phyloP scores from a whole-genome alignment of 805 yeast genomes.

The Candida silvatica region DNA sequence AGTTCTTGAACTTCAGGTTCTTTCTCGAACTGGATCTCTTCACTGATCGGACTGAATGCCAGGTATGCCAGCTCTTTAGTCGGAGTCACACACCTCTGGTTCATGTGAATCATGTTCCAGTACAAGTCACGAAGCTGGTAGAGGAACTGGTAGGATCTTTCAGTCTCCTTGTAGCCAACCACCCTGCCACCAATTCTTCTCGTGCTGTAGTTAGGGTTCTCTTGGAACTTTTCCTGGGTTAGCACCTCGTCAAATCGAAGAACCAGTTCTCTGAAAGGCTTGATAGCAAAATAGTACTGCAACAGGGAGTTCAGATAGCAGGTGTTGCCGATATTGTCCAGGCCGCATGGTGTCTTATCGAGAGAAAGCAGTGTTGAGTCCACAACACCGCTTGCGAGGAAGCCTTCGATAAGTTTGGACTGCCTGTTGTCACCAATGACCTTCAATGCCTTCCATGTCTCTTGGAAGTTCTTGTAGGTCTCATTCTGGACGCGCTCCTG shows the following conservation, averaged over 20 bases:
- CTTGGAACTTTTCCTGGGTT: conserved; percentile 18
- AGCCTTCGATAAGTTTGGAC: conserved; percentile 48
- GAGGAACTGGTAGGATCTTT: conserved; percentile 76
- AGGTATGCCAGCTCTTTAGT: conserved; percentile 77
- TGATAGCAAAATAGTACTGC: conserved; percentile 82
- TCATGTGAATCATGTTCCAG: conserved; percentile 55
- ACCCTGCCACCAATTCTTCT: conserved; percentile 84
- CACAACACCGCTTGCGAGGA: conserved; percentile 51
- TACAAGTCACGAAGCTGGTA: conserved; percentile 65
- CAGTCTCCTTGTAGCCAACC: conserved; percentile 71
- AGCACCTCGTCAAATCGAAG: conserved; percentile 40
- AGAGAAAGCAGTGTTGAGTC: conserved; percentile 53
- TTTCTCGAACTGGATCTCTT: conserved; percentile 55
- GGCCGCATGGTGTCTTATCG: conserved; percentile 80
- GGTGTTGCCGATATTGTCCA: conserved; percentile 92
- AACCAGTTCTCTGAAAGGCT: conserved; percentile 67
- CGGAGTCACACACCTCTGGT: conserved; percentile 65
- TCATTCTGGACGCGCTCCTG: conserved; percentile 35
- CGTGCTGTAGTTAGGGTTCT: conserved; percentile 24
- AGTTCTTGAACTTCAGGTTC: too few species aligned
- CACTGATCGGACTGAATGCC: conserved; percentile 69
- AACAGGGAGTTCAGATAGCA: conserved; percentile 87
- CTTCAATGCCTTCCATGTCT: conserved; percentile 48
- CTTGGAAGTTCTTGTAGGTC: conserved; percentile 39
- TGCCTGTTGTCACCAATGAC: conserved; percentile 45